Base-by-base conservation (phyloP, 192 early-diverging fungal species). In the Dimargaris cristalligena region DNA sequence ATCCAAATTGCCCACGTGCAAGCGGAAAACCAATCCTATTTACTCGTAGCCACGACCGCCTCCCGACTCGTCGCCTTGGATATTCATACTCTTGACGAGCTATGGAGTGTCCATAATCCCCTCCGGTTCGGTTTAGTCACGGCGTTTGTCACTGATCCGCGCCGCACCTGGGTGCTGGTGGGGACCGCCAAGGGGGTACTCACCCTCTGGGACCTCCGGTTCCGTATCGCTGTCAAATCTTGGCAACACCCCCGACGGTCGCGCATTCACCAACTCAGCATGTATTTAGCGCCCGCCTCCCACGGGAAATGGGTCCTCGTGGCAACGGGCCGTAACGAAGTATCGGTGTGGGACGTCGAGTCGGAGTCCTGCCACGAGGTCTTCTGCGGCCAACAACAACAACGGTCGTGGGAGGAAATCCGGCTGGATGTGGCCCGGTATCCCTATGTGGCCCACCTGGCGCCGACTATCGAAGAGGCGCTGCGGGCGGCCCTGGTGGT, bases 301-400 rank as follows among this genome's bases (percentile, higher is more conserved):
- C 75, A 74, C 32, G 70, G 68, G 29, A 69, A 74, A 30, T 61
- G 61, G 34, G 71, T 91, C 1, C 67, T 80, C n/a, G 79, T 82
- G 57, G 72, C 84, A 10, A 74, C 89, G 4, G 81, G 82, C 18
- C 74, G 78, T 22, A 81, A 83, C 56, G 88, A 92, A 59, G 67
- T 90, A 11, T 82, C 83, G n/a, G 64, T 87, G 0, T 92, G 90
- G 90, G 81, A 92, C 65, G 73, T 92, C 46, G 81, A 82, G 29
- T 68, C 69, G n/a, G 63, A 74, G 16, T 68, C 78, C 51, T 91
- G 88, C 66, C 61, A 70, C 16, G 79, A 90, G 64, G 77, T 87
- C 2, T 90, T 78, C 79, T 85, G 73, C 28, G 80, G 81, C 1
- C n/a, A n/a, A n/a, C n/a, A n/a, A n/a, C n/a, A n/a, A n/a, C 59